phyloP scores from a whole-genome alignment of 2,329 filamentous ascomycete species.

The Teratosphaeria pseudoeucalypti region DNA sequence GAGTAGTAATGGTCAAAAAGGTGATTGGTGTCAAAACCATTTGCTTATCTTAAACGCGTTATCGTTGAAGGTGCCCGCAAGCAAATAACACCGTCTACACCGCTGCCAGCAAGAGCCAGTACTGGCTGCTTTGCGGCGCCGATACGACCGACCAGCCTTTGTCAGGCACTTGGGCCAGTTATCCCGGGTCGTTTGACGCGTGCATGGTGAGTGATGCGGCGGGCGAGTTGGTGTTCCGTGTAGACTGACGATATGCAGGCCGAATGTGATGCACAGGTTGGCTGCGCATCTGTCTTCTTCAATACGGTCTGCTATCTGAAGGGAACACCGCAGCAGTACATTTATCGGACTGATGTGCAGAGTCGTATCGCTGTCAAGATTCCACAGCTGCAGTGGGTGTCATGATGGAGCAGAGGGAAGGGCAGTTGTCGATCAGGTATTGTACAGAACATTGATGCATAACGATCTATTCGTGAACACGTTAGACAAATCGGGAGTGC shows the following conservation, averaged over 20 bases:
- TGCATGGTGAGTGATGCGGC: neutral
- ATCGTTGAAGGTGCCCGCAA: neutral
- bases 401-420: neutral
- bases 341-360: neutral
- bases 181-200: neutral
- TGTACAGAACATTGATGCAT: neutral
- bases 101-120: neutral
- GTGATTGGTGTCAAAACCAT: neutral
- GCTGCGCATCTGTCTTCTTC: neutral
- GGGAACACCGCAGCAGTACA: neutral
- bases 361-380: neutral
- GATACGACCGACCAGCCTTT: neutral
- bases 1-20: neutral
- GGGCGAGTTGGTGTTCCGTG: neutral
- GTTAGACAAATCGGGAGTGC: too few species aligned
- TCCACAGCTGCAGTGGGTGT: neutral
- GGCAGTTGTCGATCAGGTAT: neutral
- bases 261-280: neutral
- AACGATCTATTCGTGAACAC: neutral
- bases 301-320: neutral
- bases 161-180: neutral
- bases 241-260: neutral
- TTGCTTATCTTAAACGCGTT: neutral
- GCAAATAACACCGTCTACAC: neutral
- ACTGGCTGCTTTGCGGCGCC: neutral